A percentile compares a stretch with the other conserved stretches of the same genome.
These are phyloP conservation scores for Sungouiozyma intestinalis DNA, from an alignment of 805 yeast species.

Conservation along the genomic window DNA sequence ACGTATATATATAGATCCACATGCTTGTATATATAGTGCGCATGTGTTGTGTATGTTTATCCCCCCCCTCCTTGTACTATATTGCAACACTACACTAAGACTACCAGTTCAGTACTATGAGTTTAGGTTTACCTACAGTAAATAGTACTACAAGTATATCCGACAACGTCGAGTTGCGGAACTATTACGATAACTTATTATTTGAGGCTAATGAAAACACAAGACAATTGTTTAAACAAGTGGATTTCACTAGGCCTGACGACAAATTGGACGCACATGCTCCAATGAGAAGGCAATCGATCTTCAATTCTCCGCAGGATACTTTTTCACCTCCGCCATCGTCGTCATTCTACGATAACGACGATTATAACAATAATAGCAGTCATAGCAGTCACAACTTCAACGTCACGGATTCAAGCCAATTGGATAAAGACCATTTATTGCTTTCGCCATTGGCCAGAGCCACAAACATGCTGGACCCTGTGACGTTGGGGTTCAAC, in stretches of 20 bases:
- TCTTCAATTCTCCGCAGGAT: constrained; percentile 4
- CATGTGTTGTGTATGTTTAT: neutral
- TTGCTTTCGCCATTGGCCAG: constrained; percentile 1
- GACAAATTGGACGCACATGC: neutral
- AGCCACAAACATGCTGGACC: neutral
- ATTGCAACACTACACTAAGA: too few relatives aligned
- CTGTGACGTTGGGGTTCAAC: neutral
- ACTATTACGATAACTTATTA: constrained; percentile 26
- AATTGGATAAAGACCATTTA: neutral
- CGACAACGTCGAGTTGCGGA: constrained; percentile 25
- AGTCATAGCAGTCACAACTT: neutral
- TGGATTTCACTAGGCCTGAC: constrained; percentile 19
- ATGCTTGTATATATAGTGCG: neutral
- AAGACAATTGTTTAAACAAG: neutral
- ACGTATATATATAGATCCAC: neutral
- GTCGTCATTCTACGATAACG: neutral
- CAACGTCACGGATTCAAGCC: neutral
- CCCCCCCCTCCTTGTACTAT: too few relatives aligned
- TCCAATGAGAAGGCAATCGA: constrained; percentile 9
- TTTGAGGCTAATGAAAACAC: constrained; percentile 17
- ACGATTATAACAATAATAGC: neutral
- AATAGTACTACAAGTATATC: constrained; percentile 28
- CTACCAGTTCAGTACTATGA: too few relatives aligned
- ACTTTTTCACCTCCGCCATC: neutral
- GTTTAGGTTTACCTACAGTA: constrained; percentile 22